These are phyloP conservation scores for Phytopythium chamaehyphon DNA, from an alignment of 352 stramenopile genomes.

Conservation along the genomic window DNA sequence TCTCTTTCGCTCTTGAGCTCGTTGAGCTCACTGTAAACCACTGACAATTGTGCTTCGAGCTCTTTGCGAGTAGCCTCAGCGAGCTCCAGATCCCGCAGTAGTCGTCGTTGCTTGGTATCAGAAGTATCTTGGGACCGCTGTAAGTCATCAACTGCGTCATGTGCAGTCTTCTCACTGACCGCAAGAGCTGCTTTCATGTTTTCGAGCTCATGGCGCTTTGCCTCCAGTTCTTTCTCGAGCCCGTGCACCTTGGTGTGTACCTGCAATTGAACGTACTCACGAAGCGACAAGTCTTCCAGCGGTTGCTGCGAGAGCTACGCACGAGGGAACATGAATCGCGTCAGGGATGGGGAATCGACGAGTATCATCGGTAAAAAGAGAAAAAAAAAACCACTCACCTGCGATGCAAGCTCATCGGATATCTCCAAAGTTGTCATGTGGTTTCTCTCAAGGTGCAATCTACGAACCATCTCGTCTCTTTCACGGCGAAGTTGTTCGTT, in stretches of 20 bases:
- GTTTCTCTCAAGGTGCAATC: conserved; percentile 54
- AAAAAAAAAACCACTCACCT: conserved; percentile 24
- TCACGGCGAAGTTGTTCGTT: conserved; percentile 19
- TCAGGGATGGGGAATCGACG: no score
- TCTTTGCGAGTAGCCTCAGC: conserved; percentile 44
- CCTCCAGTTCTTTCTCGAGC: conserved; percentile 35
- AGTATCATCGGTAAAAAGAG: no score
- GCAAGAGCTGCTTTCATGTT: conserved; percentile 16
- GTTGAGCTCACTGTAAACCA: conserved; percentile 41
- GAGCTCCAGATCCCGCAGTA: conserved; percentile 50
- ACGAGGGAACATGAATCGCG: not conserved
- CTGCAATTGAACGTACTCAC: conserved; percentile 55
- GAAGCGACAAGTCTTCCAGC: conserved; percentile 48
- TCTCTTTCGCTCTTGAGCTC: conserved; percentile 39
- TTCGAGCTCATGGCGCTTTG: conserved; percentile 32
- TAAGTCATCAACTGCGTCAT: conserved; percentile 35
- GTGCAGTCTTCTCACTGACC: conserved; percentile 28
- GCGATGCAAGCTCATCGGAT: conserved; percentile 54
- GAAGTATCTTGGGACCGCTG: conserved; percentile 20
- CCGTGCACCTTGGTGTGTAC: conserved; percentile 41
- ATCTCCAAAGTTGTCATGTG: conserved; percentile 63
- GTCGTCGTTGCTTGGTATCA: conserved; percentile 26
- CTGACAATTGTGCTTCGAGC: conserved; percentile 44
- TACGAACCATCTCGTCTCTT: conserved; percentile 20
- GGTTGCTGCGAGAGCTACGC: conserved; percentile 41